These are phyloP conservation scores for Aurantiochytrium sp. DNA, from an alignment of 108 stramenopile species.

Conservation along the genomic window DNA sequence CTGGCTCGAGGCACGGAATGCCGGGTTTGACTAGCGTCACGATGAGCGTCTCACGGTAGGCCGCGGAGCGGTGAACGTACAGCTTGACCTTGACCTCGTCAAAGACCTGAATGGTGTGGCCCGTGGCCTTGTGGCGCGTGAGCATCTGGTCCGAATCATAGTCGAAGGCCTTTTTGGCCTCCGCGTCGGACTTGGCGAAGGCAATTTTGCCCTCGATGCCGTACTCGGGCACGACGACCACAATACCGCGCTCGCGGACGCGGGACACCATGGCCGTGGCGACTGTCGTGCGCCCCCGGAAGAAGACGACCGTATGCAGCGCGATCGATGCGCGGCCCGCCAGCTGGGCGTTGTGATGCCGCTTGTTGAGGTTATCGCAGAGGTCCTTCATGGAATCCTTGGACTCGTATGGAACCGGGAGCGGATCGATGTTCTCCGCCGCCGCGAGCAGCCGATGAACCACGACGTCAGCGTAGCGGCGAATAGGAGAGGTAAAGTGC, in stretches of 20 bases:
- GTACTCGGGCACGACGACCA: slow-evolving; percentile 89
- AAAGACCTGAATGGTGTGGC: neutral
- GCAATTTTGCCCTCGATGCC: slow-evolving; percentile 90
- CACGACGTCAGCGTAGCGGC: slow-evolving; percentile 96
- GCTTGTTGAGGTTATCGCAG: slow-evolving; percentile 89
- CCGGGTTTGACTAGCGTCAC: neutral
- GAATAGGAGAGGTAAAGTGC: slow-evolving; percentile 98
- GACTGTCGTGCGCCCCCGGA: slow-evolving; percentile 61
- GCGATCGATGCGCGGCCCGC: slow-evolving; percentile 85
- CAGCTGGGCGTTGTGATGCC: slow-evolving; percentile 89
- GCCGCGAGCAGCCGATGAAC: slow-evolving; percentile 95
- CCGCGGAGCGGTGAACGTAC: neutral
- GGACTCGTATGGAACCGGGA: slow-evolving; percentile 70
- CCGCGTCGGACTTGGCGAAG: slow-evolving; percentile 36
- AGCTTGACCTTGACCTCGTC: slow-evolving; percentile 2
- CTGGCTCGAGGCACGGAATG: neutral
- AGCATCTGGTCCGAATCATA: neutral
- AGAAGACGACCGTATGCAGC: slow-evolving; percentile 84
- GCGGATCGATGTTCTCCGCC: slow-evolving; percentile 78
- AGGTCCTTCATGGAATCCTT: slow-evolving; percentile 84
- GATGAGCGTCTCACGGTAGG: neutral
- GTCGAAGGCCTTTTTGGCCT: neutral
- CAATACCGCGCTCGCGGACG: slow-evolving; percentile 68
- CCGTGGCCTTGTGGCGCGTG: neutral
- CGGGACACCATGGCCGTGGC: slow-evolving; percentile 88